These are phyloP conservation scores for Paramecium bursaria DNA, from an alignment of 73 alveolate species.

Conservation along the genomic window DNA sequence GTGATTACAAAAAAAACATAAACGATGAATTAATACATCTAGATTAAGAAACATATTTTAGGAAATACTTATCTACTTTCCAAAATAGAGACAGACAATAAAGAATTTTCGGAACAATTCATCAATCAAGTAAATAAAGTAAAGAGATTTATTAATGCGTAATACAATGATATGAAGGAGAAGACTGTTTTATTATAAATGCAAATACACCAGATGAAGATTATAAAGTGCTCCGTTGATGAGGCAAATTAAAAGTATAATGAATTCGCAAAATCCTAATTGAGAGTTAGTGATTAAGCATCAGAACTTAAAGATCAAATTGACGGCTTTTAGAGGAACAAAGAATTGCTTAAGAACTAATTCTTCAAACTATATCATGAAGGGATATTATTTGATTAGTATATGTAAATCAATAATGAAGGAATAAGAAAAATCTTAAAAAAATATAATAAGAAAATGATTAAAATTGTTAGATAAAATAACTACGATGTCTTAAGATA, in stretches of 20 bases:
- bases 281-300: no score
- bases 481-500: no score
- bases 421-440: slow-evolving; percentile 17
- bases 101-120: slow-evolving; percentile 10
- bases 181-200: slow-evolving; percentile 15
- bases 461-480: neutral
- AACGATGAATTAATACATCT: neutral
- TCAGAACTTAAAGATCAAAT: no score
- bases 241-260: no score
- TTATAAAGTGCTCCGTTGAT: no score
- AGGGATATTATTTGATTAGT: slow-evolving; percentile 16
- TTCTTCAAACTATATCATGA: slow-evolving; percentile 48
- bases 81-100: slow-evolving; percentile 8
- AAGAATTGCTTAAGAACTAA: no score
- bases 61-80: slow-evolving; percentile 6
- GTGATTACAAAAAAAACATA: slow-evolving; percentile 23
- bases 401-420: neutral
- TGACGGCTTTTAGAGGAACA: no score
- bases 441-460: slow-evolving; percentile 5
- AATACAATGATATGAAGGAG: slow-evolving; percentile 25
- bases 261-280: no score
- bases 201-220: slow-evolving; percentile 16
- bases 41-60: slow-evolving; percentile 10
- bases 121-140: neutral
- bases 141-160: neutral